Evolutionary conservation across 2,329 filamentous ascomycete genomes (phyloP), one percentile per base, ranked within the genome.

Genomic region (Sodiomyces alkalinus): DNA sequence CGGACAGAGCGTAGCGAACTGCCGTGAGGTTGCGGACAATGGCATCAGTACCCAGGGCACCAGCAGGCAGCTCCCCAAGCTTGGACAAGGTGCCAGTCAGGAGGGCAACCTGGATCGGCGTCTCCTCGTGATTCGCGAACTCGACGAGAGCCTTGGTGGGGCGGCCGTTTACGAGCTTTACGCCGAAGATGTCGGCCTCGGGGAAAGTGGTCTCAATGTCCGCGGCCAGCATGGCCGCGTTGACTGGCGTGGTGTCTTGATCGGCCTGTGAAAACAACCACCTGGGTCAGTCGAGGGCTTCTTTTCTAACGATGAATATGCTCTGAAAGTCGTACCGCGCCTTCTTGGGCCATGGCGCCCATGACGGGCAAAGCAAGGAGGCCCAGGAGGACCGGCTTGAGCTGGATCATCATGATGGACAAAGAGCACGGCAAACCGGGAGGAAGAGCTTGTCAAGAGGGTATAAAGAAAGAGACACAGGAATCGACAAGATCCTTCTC

Each of bases 161-260:
- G 40, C 78, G 76, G 47, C 85, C 83, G 52, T 98, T 98, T 63
- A 96, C 71, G 42, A 96, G 74, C 70, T 92, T 93, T 43, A 96
- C 74, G 45, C 87, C 90, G 43, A 94, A 90, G 55, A 92, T 76
- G 61, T 92, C 82, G 60, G 75, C 52, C 48, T 77, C 62, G 56
- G 70, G 58, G 61, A 74, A 69, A 51, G 62, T 63, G 34, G 76
- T 67, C 40, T 66, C 64, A 42, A 77, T 56, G 30, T 74, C 68
- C 51, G 80, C 74, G 38, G 73, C 70, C 44, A 79, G 52, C 33
- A 32, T 39, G 32, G 39, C 41, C 34, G 27, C 26, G 9, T 39
- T 28, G 20, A 37, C 39, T 20, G 40, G 38, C 27, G 42, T 34
- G 20, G 36, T 32, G 19, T 37, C 41, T 31, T 42, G 32, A 13